A percentile compares a stretch with the other conserved stretches of the same genome.
Evolutionary conservation across 2,329 filamentous ascomycete genomes (phyloP).

Genomic region (Kalmusia sp.): DNA sequence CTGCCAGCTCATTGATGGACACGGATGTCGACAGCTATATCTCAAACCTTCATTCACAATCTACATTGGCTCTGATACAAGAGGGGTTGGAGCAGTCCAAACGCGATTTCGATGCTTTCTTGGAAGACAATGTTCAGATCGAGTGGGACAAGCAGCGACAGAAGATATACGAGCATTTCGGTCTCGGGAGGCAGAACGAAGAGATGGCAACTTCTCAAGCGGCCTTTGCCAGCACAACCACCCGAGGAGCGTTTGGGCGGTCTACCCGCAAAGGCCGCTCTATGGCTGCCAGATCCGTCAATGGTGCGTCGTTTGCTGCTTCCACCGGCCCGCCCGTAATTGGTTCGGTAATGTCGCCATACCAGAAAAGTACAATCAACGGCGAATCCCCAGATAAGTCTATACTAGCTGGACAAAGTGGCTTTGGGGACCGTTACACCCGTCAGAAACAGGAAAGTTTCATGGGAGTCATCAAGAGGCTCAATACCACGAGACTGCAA

Average conservation of each 20-base stretch:
- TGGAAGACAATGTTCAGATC: slow-evolving; percentile 93
- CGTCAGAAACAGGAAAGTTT: slow-evolving; percentile 86
- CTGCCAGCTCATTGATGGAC: slow-evolving; percentile 53
- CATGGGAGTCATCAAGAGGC: slow-evolving; percentile 76
- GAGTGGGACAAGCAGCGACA: slow-evolving; percentile 96
- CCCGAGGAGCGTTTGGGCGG: slow-evolving; percentile 61
- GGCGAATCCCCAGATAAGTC: slow-evolving; percentile 68
- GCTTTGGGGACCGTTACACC: slow-evolving; percentile 76
- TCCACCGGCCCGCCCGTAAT: slow-evolving; percentile 85
- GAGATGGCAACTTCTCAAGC: slow-evolving; percentile 47
- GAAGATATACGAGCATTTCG: slow-evolving; percentile 95
- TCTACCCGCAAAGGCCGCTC: slow-evolving; percentile 52
- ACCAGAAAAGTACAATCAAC: slow-evolving; percentile 67
- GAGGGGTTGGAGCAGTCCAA: slow-evolving; percentile 90
- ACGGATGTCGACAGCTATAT: slow-evolving; percentile 74
- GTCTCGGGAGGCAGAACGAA: slow-evolving; percentile 65
- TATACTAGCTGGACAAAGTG: slow-evolving; percentile 51
- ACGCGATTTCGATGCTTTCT: slow-evolving; percentile 88
- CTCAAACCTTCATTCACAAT: slow-evolving; percentile 85
- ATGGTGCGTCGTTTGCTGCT: slow-evolving; percentile 62
- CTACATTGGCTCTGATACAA: slow-evolving; percentile 87
- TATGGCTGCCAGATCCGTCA: slow-evolving; percentile 44
- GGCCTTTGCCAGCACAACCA: slow-evolving; percentile 39
- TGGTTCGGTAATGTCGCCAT: slow-evolving; percentile 62
- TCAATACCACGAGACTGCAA: slow-evolving; percentile 76